phyloP scores from a whole-genome alignment of 1,284 basidiomycete genomes.

The Leccinum subrobustum region DNA sequence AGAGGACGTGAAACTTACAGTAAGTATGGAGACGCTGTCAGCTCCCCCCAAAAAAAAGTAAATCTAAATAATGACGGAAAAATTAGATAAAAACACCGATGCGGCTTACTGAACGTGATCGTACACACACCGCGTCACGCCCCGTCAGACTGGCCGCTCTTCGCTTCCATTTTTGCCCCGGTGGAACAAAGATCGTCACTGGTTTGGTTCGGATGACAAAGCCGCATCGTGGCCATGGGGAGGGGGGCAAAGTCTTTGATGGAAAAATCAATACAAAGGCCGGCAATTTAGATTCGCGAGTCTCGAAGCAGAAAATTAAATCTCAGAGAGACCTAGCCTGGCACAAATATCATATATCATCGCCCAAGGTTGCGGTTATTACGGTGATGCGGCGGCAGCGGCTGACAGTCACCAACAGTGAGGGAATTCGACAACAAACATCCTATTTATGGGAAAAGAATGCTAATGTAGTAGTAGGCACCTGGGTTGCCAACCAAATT shows the following conservation, averaged over 20 bases:
- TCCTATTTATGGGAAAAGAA: slow-evolving; percentile 19
- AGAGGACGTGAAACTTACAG: neutral
- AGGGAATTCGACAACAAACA: slow-evolving; percentile 17
- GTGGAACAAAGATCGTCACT: slow-evolving; percentile 21
- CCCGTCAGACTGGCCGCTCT: neutral
- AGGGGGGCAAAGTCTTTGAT: slow-evolving; percentile 10
- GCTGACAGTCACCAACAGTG: slow-evolving; percentile 17
- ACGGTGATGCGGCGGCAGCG: slow-evolving; percentile 19
- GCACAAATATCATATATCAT: slow-evolving; percentile 2
- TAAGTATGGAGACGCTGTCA: slow-evolving; percentile 22
- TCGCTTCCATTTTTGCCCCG: slow-evolving; percentile 25
- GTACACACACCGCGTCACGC: neutral
- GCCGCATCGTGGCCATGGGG: slow-evolving; percentile 7
- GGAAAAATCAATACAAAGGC: slow-evolving; percentile 14
- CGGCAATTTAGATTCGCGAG: slow-evolving; percentile 24
- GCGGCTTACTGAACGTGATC: slow-evolving; percentile 9
- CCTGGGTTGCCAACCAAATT: slow-evolving; percentile 11
- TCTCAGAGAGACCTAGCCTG: slow-evolving; percentile 19
- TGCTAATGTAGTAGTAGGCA: slow-evolving; percentile 14
- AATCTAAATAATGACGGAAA: neutral
- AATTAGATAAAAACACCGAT: slow-evolving; percentile 14
- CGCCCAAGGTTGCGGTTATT: slow-evolving; percentile 11
- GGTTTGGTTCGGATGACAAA: slow-evolving; percentile 13
- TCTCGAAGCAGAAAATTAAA: slow-evolving; percentile 14
- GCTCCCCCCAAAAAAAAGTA: neutral